These are phyloP conservation scores for Huntiella decipiens DNA, from an alignment of 2,329 filamentous ascomycete genomes.

Conservation along the genomic window DNA sequence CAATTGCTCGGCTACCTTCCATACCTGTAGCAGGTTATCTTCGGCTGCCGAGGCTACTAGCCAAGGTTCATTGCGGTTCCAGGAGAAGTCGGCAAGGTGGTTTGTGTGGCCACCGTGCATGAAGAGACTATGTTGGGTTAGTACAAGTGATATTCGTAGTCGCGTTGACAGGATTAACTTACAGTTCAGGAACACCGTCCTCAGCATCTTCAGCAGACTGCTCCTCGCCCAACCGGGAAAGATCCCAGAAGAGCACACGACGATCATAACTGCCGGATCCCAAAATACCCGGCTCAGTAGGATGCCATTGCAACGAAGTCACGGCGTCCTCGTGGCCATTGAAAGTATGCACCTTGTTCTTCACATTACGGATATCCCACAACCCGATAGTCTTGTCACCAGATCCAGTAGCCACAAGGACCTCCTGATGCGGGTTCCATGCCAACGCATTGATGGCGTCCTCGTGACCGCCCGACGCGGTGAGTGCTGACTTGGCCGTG, in stretches of 20 bases:
- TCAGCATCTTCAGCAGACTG: conserved; percentile 88
- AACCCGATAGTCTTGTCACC: conserved; percentile 88
- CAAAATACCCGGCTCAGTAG: conserved; percentile 69
- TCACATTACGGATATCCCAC: conserved; percentile 86
- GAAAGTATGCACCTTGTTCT: conserved; percentile 73
- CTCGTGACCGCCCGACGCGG: conserved; percentile 55
- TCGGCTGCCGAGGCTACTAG: conserved; percentile 88
- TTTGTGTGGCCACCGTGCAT: conserved; percentile 99
- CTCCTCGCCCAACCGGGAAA: conserved; percentile 80
- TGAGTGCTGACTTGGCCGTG: conserved; percentile 47
- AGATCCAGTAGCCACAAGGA: conserved; percentile 77
- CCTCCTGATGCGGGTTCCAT: conserved; percentile 85
- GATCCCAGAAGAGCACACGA: conserved; percentile 89
- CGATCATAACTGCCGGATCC: conserved; percentile 87
- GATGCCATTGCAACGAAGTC: conserved; percentile 88
- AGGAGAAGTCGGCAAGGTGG: conserved; percentile 88
- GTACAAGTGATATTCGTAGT: conserved; percentile 2
- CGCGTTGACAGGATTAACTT: conserved; percentile 21
- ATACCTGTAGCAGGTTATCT: conserved; percentile 91
- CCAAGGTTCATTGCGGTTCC: conserved; percentile 96
- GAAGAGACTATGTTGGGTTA: conserved; percentile 45
- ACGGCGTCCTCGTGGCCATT: conserved; percentile 80
- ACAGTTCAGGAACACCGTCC: conserved; percentile 88
- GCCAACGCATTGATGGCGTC: conserved; percentile 93
- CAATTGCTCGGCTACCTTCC: conserved; percentile 70